Evolutionary conservation across 768 basidiomycete genomes (phyloP).

Genomic region (Boletellus sp.): DNA sequence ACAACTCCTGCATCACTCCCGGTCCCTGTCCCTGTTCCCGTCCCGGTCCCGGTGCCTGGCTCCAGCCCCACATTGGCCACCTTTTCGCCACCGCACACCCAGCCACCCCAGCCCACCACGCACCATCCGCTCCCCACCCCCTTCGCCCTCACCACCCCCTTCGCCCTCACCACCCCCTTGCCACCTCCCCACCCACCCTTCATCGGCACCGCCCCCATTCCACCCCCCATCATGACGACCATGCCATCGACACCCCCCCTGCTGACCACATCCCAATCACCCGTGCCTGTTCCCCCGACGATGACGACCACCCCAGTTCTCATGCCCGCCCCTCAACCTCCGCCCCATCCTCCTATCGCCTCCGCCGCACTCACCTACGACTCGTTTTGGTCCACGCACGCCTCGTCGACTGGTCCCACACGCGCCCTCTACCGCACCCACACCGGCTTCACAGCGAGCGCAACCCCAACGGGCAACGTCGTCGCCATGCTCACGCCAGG

Average conservation of each 20-base stretch:
- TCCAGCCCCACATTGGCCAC: background rate
- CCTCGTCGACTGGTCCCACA: slow-evolving; percentile 27
- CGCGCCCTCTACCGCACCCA: slow-evolving; percentile 31
- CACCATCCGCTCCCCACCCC: slow-evolving; percentile 12
- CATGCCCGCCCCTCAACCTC: background rate
- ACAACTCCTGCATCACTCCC: background rate
- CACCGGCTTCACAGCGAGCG: slow-evolving; percentile 27
- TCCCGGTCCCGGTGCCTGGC: background rate
- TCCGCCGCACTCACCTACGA: slow-evolving; percentile 49
- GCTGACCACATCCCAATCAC: background rate
- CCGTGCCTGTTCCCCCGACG: background rate
- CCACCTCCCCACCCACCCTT: background rate
- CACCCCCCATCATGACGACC: background rate
- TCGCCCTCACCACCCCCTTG: background rate
- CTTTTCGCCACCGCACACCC: background rate
- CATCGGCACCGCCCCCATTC: background rate
- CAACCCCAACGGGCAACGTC: slow-evolving; percentile 23
- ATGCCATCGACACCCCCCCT: background rate
- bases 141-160: background rate
- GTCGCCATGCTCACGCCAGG: slow-evolving; percentile 33
- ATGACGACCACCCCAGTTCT: background rate
- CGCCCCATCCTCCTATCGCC: slow-evolving; percentile 4
- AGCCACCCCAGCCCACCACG: background rate
- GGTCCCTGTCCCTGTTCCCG: background rate
- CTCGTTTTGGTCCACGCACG: slow-evolving; percentile 60